A percentile compares a stretch with the other conserved stretches of the same genome.
Evolutionary conservation across 352 stramenopile species (phyloP).

Genomic region (Globisporangium ultimum): DNA sequence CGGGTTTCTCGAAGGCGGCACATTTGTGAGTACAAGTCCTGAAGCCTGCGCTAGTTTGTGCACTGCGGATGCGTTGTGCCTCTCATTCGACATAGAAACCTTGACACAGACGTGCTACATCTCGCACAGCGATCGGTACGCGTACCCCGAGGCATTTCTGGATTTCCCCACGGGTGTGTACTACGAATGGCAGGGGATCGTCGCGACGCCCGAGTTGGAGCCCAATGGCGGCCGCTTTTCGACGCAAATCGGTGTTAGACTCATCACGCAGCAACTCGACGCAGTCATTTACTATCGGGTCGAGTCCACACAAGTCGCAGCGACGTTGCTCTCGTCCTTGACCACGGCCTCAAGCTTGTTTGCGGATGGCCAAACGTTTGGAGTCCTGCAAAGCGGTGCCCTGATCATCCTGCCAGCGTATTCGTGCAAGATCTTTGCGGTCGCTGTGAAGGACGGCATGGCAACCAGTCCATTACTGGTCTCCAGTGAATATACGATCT

Average conservation of each 20-base stretch:
- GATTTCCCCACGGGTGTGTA: constrained; percentile 64
- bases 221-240: constrained; percentile 52
- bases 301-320: constrained; percentile 11
- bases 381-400: constrained; percentile 32
- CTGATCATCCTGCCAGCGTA: constrained; percentile 50
- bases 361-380: constrained; percentile 18
- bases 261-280: constrained; percentile 52
- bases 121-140: constrained; percentile 67
- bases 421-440: constrained; percentile 55
- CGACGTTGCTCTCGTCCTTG: constrained; percentile 11
- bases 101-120: constrained; percentile 61
- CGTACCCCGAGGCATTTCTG: constrained; percentile 59
- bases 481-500: constrained; percentile 57
- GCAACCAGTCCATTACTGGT: constrained; percentile 38
- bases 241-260: constrained; percentile 48
- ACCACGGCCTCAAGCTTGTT: constrained; percentile 25
- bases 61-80: constrained; percentile 40
- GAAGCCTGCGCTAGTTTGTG: constrained; percentile 44
- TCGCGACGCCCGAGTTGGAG: constrained; percentile 43
- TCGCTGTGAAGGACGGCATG: constrained; percentile 66
- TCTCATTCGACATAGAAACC: constrained; percentile 75
- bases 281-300: constrained; percentile 65
- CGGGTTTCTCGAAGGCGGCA: constrained; percentile 55
- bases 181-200: constrained; percentile 72
- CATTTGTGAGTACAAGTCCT: constrained; percentile 31